A percentile compares a stretch with the other conserved stretches of the same genome.
phyloP scores from a whole-genome alignment of 1,284 basidiomycete species.

The Cutaneotrichosporon arboriforme region DNA sequence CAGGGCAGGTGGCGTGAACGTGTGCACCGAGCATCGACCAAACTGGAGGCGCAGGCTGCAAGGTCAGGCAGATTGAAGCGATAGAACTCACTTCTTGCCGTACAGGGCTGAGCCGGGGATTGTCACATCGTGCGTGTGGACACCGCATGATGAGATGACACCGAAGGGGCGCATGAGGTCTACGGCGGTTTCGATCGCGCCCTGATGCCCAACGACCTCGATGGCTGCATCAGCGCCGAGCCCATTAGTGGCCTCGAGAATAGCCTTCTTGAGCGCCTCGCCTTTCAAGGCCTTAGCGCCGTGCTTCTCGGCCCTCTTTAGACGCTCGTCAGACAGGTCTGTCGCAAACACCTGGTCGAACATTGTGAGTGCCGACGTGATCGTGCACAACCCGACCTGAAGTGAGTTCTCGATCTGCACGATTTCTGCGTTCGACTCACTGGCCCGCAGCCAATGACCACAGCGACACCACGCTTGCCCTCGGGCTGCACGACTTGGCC shows the following conservation, averaged over 20 bases:
- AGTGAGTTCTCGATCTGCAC: neutral
- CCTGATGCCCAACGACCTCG: conserved; percentile 72
- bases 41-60: conserved; percentile 32
- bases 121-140: conserved; percentile 45
- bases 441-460: conserved; percentile 51
- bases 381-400: conserved; percentile 45
- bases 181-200: conserved; percentile 65
- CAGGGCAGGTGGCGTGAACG: conserved; percentile 68
- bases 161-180: conserved; percentile 74
- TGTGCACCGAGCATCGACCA: conserved; percentile 79
- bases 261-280: conserved; percentile 26
- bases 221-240: conserved; percentile 49
- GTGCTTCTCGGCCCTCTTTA: conserved; percentile 35
- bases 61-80: neutral
- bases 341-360: conserved; percentile 43
- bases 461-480: conserved; percentile 34
- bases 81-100: conserved; percentile 59
- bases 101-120: conserved; percentile 58
- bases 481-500: conserved; percentile 12
- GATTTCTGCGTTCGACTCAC: conserved; percentile 22
- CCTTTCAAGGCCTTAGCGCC: conserved; percentile 43
- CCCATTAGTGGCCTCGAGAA: conserved; percentile 38
- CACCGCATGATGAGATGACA: conserved; percentile 70
- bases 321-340: conserved; percentile 28
- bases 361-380: conserved; percentile 44